phyloP scores from a whole-genome alignment of 2,329 filamentous ascomycete genomes.

The Endocalyx cinctus region DNA sequence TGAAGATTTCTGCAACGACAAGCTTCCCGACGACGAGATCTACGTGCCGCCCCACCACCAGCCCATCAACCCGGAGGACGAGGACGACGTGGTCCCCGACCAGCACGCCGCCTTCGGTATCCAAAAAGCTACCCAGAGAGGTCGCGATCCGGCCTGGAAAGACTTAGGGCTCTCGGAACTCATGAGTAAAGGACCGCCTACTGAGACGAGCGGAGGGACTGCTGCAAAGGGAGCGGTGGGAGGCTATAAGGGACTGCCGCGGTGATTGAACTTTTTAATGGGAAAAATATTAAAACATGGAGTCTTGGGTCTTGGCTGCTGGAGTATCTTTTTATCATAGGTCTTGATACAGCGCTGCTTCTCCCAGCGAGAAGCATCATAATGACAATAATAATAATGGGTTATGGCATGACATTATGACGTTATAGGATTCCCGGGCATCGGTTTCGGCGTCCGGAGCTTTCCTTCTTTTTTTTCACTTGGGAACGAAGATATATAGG shows the following conservation, averaged over 20 bases:
- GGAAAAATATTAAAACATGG: no score
- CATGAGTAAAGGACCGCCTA: slow-evolving; percentile 56
- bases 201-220: slow-evolving; percentile 15
- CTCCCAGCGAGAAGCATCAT: no score
- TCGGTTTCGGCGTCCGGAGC: no score
- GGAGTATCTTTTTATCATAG: no score
- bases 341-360: no score
- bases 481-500: no score
- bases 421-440: no score
- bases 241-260: slow-evolving; percentile 27
- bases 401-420: no score
- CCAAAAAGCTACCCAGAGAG: slow-evolving; percentile 69
- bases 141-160: slow-evolving; percentile 70
- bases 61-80: slow-evolving; percentile 80
- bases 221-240: slow-evolving; percentile 5
- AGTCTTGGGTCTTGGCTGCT: no score
- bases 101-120: slow-evolving; percentile 87
- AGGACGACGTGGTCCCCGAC: slow-evolving; percentile 83
- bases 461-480: no score
- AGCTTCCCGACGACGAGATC: slow-evolving; percentile 71
- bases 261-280: slow-evolving; percentile 20
- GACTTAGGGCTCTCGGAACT: slow-evolving; percentile 70
- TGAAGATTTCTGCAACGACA: slow-evolving; percentile 69
- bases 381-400: no score
- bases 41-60: slow-evolving; percentile 76